Percentiles rank a stretch among this genome's conserved stretches.
These are phyloP conservation scores for Macrolepiota albuminosa DNA, from an alignment of 768 basidiomycete genomes.

Conservation along the genomic window DNA sequence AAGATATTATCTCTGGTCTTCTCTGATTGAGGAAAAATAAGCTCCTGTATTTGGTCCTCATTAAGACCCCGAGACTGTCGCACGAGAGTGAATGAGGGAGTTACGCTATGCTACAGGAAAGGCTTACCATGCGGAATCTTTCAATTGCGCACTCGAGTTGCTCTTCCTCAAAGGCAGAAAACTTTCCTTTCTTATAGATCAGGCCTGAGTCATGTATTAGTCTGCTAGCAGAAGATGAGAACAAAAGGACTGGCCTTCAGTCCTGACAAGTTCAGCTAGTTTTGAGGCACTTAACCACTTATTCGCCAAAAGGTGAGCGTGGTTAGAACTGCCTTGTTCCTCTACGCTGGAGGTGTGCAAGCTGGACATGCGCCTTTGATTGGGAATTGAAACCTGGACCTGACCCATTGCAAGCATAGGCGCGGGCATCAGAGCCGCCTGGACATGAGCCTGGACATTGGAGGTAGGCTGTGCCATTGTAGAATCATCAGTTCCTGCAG, in stretches of 20 bases:
- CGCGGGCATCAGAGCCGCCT: constrained; percentile 16
- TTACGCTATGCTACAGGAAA: background rate
- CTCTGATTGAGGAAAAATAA: constrained; percentile 66
- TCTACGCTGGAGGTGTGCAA: constrained; percentile 37
- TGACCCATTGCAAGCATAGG: background rate
- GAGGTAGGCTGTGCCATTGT: constrained; percentile 9
- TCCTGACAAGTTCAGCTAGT: constrained; percentile 61
- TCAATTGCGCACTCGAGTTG: constrained; percentile 64
- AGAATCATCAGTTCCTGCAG: constrained; percentile 31
- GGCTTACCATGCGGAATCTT: constrained; percentile 50
- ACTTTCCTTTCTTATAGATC: constrained; percentile 86
- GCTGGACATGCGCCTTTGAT: constrained; percentile 34
- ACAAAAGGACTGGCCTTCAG: constrained; percentile 45
- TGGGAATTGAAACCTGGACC: background rate
- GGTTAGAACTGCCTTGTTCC: constrained; percentile 43
- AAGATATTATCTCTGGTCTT: constrained; percentile 61
- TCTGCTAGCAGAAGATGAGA: background rate
- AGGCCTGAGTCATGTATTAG: constrained; percentile 43
- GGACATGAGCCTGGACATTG: background rate
- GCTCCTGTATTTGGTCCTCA: constrained; percentile 49
- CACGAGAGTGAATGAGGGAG: background rate
- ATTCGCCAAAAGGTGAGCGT: constrained; percentile 66
- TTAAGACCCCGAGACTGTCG: constrained; percentile 46
- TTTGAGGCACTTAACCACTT: constrained; percentile 75
- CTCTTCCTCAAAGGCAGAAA: constrained; percentile 72